Conservation (phyloP, 371 early-diverging fungal genomes). For the Amoeboradix gromovi region DNA sequence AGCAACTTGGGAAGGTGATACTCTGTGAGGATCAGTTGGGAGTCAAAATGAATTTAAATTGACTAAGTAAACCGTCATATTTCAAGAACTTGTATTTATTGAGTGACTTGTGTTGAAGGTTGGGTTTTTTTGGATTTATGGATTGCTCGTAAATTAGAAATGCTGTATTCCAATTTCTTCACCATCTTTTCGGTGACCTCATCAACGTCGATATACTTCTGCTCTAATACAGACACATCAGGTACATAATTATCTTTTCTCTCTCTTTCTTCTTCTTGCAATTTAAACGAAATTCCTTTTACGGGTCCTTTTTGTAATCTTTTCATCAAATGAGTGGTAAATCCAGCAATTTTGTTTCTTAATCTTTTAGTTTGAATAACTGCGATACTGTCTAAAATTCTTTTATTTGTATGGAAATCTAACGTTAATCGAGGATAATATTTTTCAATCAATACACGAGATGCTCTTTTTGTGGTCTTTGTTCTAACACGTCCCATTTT, state of each 20-base stretch:
- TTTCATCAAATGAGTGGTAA: constrained; percentile 99
- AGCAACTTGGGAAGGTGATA: background rate
- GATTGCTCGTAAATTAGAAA: background rate
- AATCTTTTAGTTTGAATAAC: constrained; percentile 95
- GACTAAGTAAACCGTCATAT: background rate
- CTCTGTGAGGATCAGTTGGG: background rate
- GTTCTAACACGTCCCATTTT: constrained; percentile 28
- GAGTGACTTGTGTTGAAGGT: background rate
- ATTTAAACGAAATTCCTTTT: constrained; percentile 99
- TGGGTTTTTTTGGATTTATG: background rate
- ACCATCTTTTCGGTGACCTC: constrained; percentile 35
- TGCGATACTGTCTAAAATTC: constrained; percentile 88
- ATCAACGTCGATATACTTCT: constrained; percentile 78
- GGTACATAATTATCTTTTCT: constrained; percentile 99
- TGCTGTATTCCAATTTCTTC: background rate
- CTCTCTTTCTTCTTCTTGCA: constrained; percentile 98
- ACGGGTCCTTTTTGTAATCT: constrained; percentile 96
- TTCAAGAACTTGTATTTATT: background rate
- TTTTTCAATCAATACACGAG: constrained; percentile 97
- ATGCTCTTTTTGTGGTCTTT: constrained; percentile 98
- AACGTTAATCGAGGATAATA: constrained; percentile 96
- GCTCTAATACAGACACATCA: constrained; percentile 88
- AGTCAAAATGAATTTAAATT: background rate
- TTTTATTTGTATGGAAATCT: constrained; percentile 99
- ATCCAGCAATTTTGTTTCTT: constrained; percentile 99